Conservation (phyloP, 345 rosid genomes). For the Crucihimalaya himalaica region DNA sequence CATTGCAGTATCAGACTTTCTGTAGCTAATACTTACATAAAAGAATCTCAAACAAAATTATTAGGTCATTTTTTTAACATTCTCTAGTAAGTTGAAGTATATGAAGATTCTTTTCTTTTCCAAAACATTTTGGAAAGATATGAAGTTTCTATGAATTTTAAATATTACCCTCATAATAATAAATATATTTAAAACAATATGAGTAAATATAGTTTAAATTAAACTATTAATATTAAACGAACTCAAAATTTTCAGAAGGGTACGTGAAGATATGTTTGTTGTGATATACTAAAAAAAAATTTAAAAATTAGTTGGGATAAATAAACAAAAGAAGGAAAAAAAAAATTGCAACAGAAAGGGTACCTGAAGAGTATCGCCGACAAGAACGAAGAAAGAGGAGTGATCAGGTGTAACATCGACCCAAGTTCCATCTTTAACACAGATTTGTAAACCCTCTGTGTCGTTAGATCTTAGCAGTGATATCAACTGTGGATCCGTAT, state of each 20-base stretch:
- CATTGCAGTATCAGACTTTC: no score
- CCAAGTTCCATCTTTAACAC: slow-evolving; percentile 66
- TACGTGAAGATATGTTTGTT: not conserved
- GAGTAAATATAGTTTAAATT: no score
- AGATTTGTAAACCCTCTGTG: slow-evolving; percentile 76
- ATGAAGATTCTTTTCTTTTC: no score
- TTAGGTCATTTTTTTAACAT: no score
- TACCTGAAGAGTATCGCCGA: slow-evolving; percentile 89
- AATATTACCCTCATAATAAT: no score
- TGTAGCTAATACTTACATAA: no score
- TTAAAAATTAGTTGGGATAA: not conserved
- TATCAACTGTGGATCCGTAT: slow-evolving; percentile 89
- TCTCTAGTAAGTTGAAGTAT: no score
- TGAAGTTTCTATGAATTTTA: no score
- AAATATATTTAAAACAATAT: no score
- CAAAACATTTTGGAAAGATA: no score
- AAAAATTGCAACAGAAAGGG: slow-evolving; percentile 2
- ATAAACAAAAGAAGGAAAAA: not conserved
- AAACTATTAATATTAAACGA: not conserved
- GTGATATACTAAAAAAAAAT: not conserved
- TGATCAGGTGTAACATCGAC: slow-evolving; percentile 79
- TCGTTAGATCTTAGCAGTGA: slow-evolving; percentile 82
- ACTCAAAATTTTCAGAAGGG: not conserved
- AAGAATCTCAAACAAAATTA: no score
- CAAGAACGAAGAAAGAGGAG: slow-evolving; percentile 72